Conservation (phyloP, 331 rosid species). For the Dryas integrifolia region DNA sequence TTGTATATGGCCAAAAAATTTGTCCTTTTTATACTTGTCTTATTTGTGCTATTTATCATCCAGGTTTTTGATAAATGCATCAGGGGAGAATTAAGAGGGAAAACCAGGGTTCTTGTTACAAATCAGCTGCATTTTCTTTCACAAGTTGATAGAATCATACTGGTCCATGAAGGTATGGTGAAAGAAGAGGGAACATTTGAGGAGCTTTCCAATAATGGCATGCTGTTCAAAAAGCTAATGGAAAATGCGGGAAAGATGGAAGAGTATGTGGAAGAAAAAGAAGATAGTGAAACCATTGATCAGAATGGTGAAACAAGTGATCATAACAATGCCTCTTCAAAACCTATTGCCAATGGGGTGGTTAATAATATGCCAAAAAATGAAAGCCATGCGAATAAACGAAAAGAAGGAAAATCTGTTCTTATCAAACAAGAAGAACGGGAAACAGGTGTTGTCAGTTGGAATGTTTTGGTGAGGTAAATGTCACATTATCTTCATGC, state of each 20-base stretch:
- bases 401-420: slow-evolving; percentile 40
- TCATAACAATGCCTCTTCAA: slow-evolving; percentile 17
- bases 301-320: slow-evolving; percentile 25
- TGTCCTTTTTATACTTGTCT: background rate
- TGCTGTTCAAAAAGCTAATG: slow-evolving; percentile 49
- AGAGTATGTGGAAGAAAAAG: slow-evolving; percentile 35
- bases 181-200: slow-evolving; percentile 57
- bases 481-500: background rate
- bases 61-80: slow-evolving; percentile 56
- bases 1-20: background rate
- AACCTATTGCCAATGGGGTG: slow-evolving; percentile 35
- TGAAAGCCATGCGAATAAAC: slow-evolving; percentile 25
- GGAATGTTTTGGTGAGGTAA: slow-evolving; percentile 43
- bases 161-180: slow-evolving; percentile 48
- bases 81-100: slow-evolving; percentile 46
- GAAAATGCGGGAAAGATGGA: slow-evolving; percentile 55
- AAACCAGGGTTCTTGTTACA: slow-evolving; percentile 52
- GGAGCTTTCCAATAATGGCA: slow-evolving; percentile 42
- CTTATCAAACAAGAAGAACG: slow-evolving; percentile 53
- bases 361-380: slow-evolving; percentile 17
- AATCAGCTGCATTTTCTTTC: slow-evolving; percentile 52
- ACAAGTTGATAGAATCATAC: slow-evolving; percentile 46
- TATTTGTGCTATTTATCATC: slow-evolving; percentile 8
- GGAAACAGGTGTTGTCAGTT: slow-evolving; percentile 48
- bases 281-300: slow-evolving; percentile 32